Conservation (phyloP, 371 early-diverging fungal genomes). For the Funneliformis caledonium region DNA sequence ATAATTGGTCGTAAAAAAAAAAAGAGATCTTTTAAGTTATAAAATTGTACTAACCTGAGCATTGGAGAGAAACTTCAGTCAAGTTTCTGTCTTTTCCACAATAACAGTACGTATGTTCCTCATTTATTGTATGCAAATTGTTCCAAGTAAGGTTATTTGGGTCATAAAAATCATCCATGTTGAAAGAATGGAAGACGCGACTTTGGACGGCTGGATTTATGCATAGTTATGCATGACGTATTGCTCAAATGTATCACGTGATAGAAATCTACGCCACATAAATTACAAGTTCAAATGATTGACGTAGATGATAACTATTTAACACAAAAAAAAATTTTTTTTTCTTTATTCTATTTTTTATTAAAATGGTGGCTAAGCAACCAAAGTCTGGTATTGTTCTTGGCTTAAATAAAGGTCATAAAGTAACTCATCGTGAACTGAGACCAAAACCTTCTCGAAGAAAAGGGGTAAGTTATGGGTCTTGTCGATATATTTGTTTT, state of each 20-base stretch:
- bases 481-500: background rate
- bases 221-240: too few species aligned
- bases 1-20: background rate
- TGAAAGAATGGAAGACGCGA: background rate
- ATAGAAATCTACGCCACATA: too few species aligned
- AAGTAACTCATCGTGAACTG: slow-evolving; percentile 81
- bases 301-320: too few species aligned
- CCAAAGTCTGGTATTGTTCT: slow-evolving; percentile 68
- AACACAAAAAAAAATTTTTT: background rate
- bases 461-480: slow-evolving; percentile 82
- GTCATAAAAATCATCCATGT: slow-evolving; percentile 4
- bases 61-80: slow-evolving; percentile 62
- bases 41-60: slow-evolving; percentile 53
- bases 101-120: slow-evolving; percentile 67
- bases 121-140: slow-evolving; percentile 64
- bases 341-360: background rate
- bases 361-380: slow-evolving; percentile 33
- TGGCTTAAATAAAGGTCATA: slow-evolving; percentile 87
- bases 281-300: too few species aligned
- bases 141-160: slow-evolving; percentile 57
- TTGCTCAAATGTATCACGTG: too few species aligned
- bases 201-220: too few species aligned
- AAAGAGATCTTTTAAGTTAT: background rate
- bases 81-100: slow-evolving; percentile 69
- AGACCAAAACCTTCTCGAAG: slow-evolving; percentile 79